Conservation (phyloP, 208 protist species). For the Strigomonas culicis region DNA sequence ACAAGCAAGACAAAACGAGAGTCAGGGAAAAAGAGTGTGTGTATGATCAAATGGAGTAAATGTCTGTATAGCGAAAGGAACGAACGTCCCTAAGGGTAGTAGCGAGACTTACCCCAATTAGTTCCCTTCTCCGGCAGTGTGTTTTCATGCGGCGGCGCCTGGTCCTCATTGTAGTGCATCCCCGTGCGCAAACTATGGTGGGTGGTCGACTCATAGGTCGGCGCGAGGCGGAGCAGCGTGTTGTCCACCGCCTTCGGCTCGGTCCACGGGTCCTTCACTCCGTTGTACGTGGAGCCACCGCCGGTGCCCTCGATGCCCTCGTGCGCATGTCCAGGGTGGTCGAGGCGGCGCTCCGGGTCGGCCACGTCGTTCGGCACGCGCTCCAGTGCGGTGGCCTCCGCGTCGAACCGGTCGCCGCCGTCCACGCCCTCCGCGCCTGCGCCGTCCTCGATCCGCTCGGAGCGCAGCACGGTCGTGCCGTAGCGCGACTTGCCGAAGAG, state of each 20-base stretch:
- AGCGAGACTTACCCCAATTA: slow-evolving; percentile 64
- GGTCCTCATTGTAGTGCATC: slow-evolving; percentile 62
- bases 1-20: neutral
- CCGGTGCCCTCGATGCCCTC: slow-evolving; percentile 33
- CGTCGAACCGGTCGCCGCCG: slow-evolving; percentile 29
- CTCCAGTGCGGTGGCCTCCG: slow-evolving; percentile 39
- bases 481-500: slow-evolving; percentile 79
- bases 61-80: neutral
- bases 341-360: slow-evolving; percentile 48
- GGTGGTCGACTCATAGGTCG: slow-evolving; percentile 71
- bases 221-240: slow-evolving; percentile 64
- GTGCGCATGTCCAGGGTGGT: slow-evolving; percentile 33
- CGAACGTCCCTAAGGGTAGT: slow-evolving; percentile 21
- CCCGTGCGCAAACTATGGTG: slow-evolving; percentile 79
- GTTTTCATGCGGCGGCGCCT: slow-evolving; percentile 48
- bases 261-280: slow-evolving; percentile 39
- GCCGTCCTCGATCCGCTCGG: slow-evolving; percentile 7
- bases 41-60: neutral
- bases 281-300: slow-evolving; percentile 63
- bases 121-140: slow-evolving; percentile 65
- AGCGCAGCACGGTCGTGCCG: slow-evolving; percentile 38
- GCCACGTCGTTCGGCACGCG: slow-evolving; percentile 45
- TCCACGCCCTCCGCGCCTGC: neutral
- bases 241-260: slow-evolving; percentile 56
- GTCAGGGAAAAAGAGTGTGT: neutral